Conservation (phyloP, 495 filamentous ascomycete genomes). For the Aspergillus baeticus region DNA sequence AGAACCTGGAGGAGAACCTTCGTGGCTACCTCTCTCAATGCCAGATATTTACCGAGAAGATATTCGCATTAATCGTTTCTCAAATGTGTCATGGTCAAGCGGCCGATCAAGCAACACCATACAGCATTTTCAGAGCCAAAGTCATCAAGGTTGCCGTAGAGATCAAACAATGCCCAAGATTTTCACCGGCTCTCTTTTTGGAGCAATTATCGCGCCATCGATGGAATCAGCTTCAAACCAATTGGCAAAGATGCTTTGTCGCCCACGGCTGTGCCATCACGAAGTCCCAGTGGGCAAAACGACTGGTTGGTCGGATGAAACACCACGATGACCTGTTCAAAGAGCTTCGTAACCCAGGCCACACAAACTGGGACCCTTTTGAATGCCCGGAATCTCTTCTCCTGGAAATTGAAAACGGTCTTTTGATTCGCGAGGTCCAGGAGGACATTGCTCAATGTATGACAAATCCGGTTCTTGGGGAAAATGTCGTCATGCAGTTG, state of each 20-base stretch:
- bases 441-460: conserved; percentile 55
- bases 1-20: neutral
- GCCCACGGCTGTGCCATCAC: conserved; percentile 40
- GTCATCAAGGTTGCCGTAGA: too few species aligned
- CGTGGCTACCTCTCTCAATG: neutral
- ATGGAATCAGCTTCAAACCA: conserved; percentile 13
- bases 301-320: conserved; percentile 20
- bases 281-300: conserved; percentile 38
- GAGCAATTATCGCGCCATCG: conserved; percentile 17
- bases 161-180: conserved; percentile 14
- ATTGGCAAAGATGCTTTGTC: conserved; percentile 24
- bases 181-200: conserved; percentile 22
- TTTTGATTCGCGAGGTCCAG: conserved; percentile 64
- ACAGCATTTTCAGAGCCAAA: too few species aligned
- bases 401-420: conserved; percentile 61
- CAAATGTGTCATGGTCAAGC: too few species aligned
- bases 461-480: conserved; percentile 41
- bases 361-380: conserved; percentile 51
- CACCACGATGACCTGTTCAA: neutral
- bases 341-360: conserved; percentile 47
- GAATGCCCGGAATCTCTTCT: conserved; percentile 57
- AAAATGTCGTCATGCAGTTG: conserved; percentile 62
- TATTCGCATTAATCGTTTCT: too few species aligned
- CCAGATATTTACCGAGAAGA: neutral
- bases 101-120: too few species aligned